Evolutionary conservation across 108 stramenopile genomes (phyloP), one percentile per base, ranked within the genome.

Genomic region (Aurantiochytrium sp.): DNA sequence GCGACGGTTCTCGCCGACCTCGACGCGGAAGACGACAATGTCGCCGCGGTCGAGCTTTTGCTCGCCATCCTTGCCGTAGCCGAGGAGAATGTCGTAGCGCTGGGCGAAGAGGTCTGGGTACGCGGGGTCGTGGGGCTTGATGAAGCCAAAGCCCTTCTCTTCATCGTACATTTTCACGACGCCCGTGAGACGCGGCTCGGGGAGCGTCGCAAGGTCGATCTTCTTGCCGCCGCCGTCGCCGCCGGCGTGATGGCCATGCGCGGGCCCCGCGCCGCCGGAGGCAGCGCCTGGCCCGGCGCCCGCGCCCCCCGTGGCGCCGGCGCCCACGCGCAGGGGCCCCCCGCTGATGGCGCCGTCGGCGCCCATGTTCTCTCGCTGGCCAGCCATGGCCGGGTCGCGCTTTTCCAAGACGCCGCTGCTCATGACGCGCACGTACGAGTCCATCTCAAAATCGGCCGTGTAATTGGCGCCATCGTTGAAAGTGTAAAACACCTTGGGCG

Each of bases 161-260:
- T 81, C 73, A 24, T 81, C 73, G 45, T 30, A 81, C 73, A 81
- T 81, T 24, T 81, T 81, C 39, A 81, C 73, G 39, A 48, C 45
- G n/a, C 73, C 73, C n/a, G 73, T 48, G 42, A 81, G n/a, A 17
- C 73, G 39, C 1, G 73, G 73, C 19, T 48, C 73, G 6, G 39
- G 73, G 10, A 81, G 45, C n/a, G 73, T 48, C 10, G 73, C 45
- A 6, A 48, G 39, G 73, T 81, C 73, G 36, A 81, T 24, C 45
- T 48, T 34, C 10, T 8, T 52, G 50, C n/a, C n/a, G n/a, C n/a
- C n/a, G n/a, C n/a, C n/a, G n/a, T n/a, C n/a, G n/a, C n/a, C n/a
- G n/a, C n/a, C n/a, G n/a, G n/a, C n/a, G n/a, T n/a, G n/a, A n/a
- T n/a, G n/a, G n/a, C n/a, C n/a, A n/a, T n/a, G n/a, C n/a, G n/a